Evolutionary conservation across 2,329 filamentous ascomycete genomes (phyloP), one percentile per base, ranked within the genome.

Genomic region (Penicillium sp.): DNA sequence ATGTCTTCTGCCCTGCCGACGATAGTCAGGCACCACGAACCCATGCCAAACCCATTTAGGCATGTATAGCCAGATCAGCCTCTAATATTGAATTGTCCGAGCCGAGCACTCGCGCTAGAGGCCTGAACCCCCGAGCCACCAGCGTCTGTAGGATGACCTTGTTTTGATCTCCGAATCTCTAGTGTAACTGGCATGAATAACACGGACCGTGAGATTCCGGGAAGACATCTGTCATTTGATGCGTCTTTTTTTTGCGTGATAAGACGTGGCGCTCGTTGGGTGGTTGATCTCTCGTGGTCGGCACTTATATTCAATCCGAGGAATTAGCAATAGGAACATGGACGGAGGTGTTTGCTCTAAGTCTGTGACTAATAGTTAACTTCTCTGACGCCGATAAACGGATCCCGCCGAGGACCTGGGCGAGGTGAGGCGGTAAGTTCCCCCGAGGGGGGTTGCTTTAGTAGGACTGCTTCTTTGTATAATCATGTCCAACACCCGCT

Each of bases 11-110:
- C n/a, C n/a, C 1, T 35, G 10, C 28, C 8, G 11, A 26, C 28
- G 55, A 63, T 65, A 61, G 55, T 65, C 62, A 66, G 60, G 60
- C 37, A 66, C 59, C 30, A 25, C 13, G 52, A 49, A 61, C 42
- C 10, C 14, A 52, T 25, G 22, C 59, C 55, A 60, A 42, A 35
- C 60, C 45, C 14, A 10, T 58, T 61, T 55, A 49, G 62, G 61
- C 11, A 62, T 60, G 40, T 53, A 38, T 28, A 63, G 43, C 57
- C 60, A 57, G 42, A 46, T 58, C 42, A 48, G 10, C 33, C 51
- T 40, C 42, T 49, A 26, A 25, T 11, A 14, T 43, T 25, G 55
- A 57, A 57, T 43, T 26, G 14, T 8, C 19, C 40, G 52, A 43
- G 28, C 48, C 55, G 45, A 46, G 19, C 45, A 55, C 55, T 45